Percentiles rank a stretch among this genome's conserved stretches.
Evolutionary conservation across 345 rosid genomes (phyloP).

Genomic region (Arabidopsis thaliana): DNA sequence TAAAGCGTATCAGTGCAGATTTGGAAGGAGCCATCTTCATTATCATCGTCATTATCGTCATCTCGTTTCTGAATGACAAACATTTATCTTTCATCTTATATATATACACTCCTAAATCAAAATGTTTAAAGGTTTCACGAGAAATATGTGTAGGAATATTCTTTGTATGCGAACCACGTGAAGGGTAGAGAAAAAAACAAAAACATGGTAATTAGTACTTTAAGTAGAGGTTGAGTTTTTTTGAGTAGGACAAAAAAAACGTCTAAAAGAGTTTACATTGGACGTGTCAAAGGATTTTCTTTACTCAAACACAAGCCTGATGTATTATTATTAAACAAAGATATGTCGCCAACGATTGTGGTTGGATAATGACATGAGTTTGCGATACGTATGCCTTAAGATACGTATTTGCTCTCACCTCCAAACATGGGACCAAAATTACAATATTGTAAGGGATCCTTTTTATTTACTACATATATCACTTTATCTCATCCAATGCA

Average conservation of each 20-base stretch:
- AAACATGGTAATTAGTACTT: constrained; percentile 12
- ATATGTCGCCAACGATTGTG: constrained; percentile 28
- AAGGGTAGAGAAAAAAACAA: constrained; percentile 19
- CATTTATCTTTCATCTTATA: constrained; percentile 53
- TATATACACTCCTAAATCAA: constrained; percentile 31
- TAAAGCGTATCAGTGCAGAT: constrained; percentile 66
- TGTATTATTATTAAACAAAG: constrained; percentile 27
- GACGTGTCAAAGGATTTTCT: constrained; percentile 47
- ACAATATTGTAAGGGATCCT: constrained; percentile 16
- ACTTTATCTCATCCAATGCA: constrained; percentile 3
- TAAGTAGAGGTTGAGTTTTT: constrained; percentile 44
- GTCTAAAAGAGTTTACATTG: constrained; percentile 55
- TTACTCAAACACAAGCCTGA: constrained; percentile 46
- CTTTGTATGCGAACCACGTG: constrained; percentile 11
- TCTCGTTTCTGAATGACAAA: constrained; percentile 31
- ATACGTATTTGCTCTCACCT: constrained; percentile 28
- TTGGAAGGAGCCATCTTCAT: constrained; percentile 68
- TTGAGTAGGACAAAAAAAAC: constrained; percentile 42
- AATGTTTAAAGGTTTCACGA: constrained; percentile 23
- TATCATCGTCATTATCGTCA: constrained; percentile 41
- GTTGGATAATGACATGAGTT: constrained; percentile 25
- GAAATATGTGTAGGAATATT: constrained; percentile 16
- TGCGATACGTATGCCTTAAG: constrained; percentile 37
- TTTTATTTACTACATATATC: not conserved
- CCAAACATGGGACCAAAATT: constrained; percentile 30